Base-by-base conservation (phyloP, 1,139 yeast species). In the Tardiomyces digboiensis region DNA sequence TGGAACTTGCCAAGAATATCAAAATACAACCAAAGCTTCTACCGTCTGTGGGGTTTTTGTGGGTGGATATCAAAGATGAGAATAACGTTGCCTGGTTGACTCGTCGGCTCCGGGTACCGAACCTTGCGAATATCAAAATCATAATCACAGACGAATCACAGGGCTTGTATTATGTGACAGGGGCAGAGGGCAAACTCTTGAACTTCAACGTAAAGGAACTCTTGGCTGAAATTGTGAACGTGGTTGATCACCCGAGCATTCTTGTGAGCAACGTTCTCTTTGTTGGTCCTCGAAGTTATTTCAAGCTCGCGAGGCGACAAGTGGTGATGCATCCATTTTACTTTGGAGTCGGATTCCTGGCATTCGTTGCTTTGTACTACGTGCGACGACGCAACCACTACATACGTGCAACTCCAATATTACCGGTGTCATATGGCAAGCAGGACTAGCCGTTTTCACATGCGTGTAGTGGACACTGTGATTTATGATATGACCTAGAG, bases 21-120 rank as follows among this genome's bases (percentile, higher is more conserved):
- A 53, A 49, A 29, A 61, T 64, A 33, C 53, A 52, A 33, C 53
- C 55, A 8, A 21, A 51, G 19, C 48, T 53, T 16, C 53, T 54
- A 18, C 59, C 61, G 22, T 51, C 52, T 21, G 62, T 62, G 7
- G 65, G 65, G 18, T 62, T 64, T 45, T 66, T 65, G 3, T 65
- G 68, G 68, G 60, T 65, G 40, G 65, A 65, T 45, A 64, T 64
- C 7, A 50, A 57, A 14, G 13, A 38, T 14, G 33, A 26, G 8
- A 16, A n/a, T 3, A 26, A 26, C 33, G 33, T 8, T 4, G 33
- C 33, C 36, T 64, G 68, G 67, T 51, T 64, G 42, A 50, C 54
- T 40, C 52, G 51, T 53, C 37, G 55, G 52, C 33, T 39, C 46
- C 7, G 43, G 16, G 26, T 18, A 41, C 48, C 21, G 16, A 43